Evolutionary conservation across 306 rosid genomes (phyloP), one percentile per base, ranked within the genome.

Genomic region (Gastrolobium villosum): DNA sequence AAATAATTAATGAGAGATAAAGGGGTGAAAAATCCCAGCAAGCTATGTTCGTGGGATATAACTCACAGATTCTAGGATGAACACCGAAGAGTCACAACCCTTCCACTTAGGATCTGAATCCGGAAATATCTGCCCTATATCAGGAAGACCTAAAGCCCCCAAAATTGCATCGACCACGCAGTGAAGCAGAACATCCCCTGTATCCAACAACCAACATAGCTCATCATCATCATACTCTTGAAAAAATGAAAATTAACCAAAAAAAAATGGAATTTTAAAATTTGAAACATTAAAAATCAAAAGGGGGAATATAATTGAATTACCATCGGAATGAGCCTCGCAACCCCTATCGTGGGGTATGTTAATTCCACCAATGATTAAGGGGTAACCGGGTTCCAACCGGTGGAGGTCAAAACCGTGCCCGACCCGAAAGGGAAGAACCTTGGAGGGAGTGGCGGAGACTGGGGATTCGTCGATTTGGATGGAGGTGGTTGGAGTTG

Each of bases 291-390:
- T 9, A 28, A 62, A 60, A 74, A 72, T 28, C 6, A 44, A 74
- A 44, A 28, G 7, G 77, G 10, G 4, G 30, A 43, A 13, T 44
- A 72, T 2, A 2, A 15, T 7, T 10, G 7, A 36, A 71, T 36
- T 82, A 94, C 98, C 99, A 81, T 96, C 99, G 20, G 99, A 96
- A 61, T 96, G 98, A 56, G 99, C 99, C 75, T 93, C 99, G 84
- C 99, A 96, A 68, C 99, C 99, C 83, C 88, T 78, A 0, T 96
- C 97, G 76, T 96, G 99, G 41, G 99, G 99, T 50, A 96, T 76
- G 82, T 76, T 65, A 69, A 96, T 93, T 36, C 99, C 99, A 8
- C 99, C 99, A 78, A 96, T 96, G 74, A 96, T 96, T 59, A 96
- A 72, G 5, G 99, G 99, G 70, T 91, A 96, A 57, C 97, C 96